Conservation (phyloP, 1,284 basidiomycete species). For the Paramarasmius palmivorus region DNA sequence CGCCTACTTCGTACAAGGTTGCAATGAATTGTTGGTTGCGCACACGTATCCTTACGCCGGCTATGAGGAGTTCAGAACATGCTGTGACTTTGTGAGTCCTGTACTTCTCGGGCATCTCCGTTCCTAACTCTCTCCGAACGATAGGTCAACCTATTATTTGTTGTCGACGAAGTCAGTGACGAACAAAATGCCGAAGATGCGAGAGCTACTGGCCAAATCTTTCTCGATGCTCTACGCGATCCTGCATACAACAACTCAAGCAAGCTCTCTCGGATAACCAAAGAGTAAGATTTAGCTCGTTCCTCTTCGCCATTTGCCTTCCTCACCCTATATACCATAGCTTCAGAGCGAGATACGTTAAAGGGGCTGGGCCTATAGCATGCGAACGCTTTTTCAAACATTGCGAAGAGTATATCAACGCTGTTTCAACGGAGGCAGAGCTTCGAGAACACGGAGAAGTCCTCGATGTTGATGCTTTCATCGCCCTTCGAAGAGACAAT, state of each 20-base stretch:
- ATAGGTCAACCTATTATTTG: conserved; percentile 63
- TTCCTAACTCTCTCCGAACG: background rate
- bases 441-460: conserved; percentile 57
- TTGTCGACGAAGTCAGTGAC: conserved; percentile 71
- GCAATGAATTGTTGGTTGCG: conserved; percentile 63
- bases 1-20: conserved; percentile 58
- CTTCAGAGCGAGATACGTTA: conserved; percentile 51
- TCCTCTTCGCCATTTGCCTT: background rate
- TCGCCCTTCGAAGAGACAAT: conserved; percentile 61
- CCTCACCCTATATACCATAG: conserved; percentile 29
- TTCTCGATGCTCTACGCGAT: conserved; percentile 53
- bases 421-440: conserved; percentile 58
- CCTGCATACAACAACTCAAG: conserved; percentile 55
- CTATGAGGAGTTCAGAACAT: conserved; percentile 45
- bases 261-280: conserved; percentile 55
- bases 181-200: conserved; percentile 62
- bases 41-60: conserved; percentile 62
- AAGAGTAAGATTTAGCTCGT: conserved; percentile 46
- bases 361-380: conserved; percentile 42
- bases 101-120: background rate
- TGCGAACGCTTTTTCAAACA: conserved; percentile 52
- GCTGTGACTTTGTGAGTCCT: conserved; percentile 4
- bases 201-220: conserved; percentile 50
- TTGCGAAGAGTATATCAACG: conserved; percentile 56
- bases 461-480: conserved; percentile 52